These are phyloP conservation scores for Blastocystis sp. DNA, from an alignment of 352 stramenopile species.

Conservation along the genomic window DNA sequence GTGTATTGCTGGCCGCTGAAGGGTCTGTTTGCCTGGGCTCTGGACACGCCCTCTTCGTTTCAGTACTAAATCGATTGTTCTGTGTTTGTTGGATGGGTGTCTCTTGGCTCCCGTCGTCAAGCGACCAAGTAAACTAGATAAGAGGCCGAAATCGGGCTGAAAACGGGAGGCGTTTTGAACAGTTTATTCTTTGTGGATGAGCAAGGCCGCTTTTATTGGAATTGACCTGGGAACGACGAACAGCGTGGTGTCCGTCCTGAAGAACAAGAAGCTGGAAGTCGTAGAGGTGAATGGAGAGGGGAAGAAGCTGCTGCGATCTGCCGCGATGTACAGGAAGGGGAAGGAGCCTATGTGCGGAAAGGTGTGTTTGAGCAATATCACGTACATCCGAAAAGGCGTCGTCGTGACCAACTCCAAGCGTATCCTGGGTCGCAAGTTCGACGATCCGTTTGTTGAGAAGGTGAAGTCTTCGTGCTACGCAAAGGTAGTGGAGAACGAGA, in stretches of 20 bases:
- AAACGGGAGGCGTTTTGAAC: not conserved
- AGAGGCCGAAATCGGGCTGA: not conserved
- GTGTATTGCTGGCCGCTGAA: not conserved
- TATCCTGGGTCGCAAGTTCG: conserved; percentile 21
- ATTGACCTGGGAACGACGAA: conserved; percentile 62
- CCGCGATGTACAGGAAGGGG: not conserved
- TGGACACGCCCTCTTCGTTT: conserved; percentile 11
- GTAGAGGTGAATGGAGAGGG: not conserved
- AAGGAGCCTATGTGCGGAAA: not conserved
- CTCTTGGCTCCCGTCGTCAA: too few relatives aligned
- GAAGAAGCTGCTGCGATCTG: not conserved
- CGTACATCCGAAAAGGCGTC: not conserved
- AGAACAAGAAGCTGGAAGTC: not conserved
- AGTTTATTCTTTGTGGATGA: not conserved
- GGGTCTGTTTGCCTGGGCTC: not conserved
- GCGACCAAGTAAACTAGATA: too few relatives aligned
- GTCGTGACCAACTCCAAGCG: conserved; percentile 28
- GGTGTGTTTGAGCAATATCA: not conserved
- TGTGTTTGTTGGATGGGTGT: too few relatives aligned
- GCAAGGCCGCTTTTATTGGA: not conserved
- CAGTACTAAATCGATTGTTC: conserved; percentile 51
- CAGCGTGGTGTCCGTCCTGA: not conserved
- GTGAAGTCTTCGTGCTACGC: conserved; percentile 11
- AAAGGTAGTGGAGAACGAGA: conserved; percentile 1
- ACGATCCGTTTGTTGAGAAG: conserved; percentile 3